Evolutionary conservation across 805 yeast genomes (phyloP).

Genomic region (Candida rishiriensis): DNA sequence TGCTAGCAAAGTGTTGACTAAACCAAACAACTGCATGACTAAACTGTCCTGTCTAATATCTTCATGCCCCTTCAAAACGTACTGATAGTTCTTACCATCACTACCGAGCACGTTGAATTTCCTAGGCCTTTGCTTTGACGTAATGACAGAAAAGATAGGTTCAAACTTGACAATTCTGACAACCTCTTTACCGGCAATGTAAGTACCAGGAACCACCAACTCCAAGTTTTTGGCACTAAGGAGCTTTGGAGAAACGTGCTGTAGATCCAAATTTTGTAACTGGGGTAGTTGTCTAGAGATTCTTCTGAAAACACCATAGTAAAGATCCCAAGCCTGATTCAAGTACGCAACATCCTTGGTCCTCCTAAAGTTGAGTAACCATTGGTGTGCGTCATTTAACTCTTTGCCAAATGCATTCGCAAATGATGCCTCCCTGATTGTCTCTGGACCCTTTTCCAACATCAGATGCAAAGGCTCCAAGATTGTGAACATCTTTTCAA

Average conservation of each 20-base stretch:
- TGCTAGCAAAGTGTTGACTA: slow-evolving; percentile 83
- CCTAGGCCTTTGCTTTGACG: slow-evolving; percentile 96
- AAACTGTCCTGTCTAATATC: slow-evolving; percentile 96
- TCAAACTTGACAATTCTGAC: slow-evolving; percentile 72
- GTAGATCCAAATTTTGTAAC: slow-evolving; percentile 78
- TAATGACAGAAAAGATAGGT: slow-evolving; percentile 77
- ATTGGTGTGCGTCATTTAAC: slow-evolving; percentile 84
- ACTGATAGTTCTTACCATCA: slow-evolving; percentile 88
- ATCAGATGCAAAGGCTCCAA: slow-evolving; percentile 84
- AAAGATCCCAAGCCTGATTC: slow-evolving; percentile 97
- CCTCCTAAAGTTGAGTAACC: slow-evolving; percentile 82
- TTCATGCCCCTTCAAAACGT: slow-evolving; percentile 88
- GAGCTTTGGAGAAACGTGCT: slow-evolving; percentile 89
- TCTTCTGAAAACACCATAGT: slow-evolving; percentile 88
- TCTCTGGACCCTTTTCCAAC: slow-evolving; percentile 84
- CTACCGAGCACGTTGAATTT: slow-evolving; percentile 74
- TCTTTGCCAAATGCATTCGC: slow-evolving; percentile 93
- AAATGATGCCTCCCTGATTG: slow-evolving; percentile 88
- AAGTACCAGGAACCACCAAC: slow-evolving; percentile 92
- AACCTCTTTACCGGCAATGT: slow-evolving; percentile 77
- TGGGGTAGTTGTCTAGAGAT: slow-evolving; percentile 88
- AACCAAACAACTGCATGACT: slow-evolving; percentile 96
- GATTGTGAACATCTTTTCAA: slow-evolving; percentile 90
- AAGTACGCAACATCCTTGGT: slow-evolving; percentile 83
- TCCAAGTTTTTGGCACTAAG: slow-evolving; percentile 74